Evolutionary conservation across 345 rosid species (phyloP).

Genomic region (Psidium guajava): DNA sequence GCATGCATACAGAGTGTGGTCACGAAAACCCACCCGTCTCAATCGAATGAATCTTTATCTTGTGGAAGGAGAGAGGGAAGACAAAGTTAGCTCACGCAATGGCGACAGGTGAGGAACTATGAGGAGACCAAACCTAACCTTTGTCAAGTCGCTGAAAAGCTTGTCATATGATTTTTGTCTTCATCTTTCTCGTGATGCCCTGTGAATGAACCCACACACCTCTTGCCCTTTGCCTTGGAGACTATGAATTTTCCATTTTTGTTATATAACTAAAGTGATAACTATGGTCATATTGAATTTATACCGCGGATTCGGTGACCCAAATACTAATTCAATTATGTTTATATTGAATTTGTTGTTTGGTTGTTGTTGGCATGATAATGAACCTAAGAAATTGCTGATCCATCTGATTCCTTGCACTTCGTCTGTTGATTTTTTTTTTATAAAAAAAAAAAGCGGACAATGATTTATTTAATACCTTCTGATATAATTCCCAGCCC

Average conservation of each 20-base stretch:
- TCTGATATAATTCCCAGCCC: background rate
- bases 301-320: background rate
- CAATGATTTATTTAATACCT: background rate
- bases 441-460: background rate
- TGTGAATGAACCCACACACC: background rate
- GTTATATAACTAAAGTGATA: background rate
- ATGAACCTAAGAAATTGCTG: background rate
- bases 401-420: background rate
- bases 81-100: background rate
- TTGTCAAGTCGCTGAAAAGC: background rate
- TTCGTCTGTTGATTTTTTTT: background rate
- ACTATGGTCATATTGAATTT: background rate
- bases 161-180: background rate
- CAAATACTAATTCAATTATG: background rate
- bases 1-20: background rate
- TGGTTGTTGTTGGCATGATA: background rate
- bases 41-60: background rate
- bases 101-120: background rate
- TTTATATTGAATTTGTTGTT: background rate
- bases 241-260: background rate
- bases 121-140: background rate
- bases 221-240: background rate
- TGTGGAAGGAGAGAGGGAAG: background rate
- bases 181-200: background rate
- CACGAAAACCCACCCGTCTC: background rate